Percentiles rank a stretch among this genome's conserved stretches.
phyloP scores from a whole-genome alignment of 73 alveolate species.

The Chromera velia region DNA sequence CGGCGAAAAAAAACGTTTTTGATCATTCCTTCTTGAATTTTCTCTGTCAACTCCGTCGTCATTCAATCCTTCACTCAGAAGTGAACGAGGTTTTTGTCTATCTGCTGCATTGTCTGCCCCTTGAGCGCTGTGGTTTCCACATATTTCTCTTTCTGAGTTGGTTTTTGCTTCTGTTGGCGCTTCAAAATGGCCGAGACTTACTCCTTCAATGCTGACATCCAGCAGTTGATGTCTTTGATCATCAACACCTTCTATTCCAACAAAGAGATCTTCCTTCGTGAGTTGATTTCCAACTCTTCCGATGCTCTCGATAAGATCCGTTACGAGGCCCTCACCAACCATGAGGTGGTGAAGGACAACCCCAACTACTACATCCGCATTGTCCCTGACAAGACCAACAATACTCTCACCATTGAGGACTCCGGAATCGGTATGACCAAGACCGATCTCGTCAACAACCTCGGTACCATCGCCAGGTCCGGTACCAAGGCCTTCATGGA shows the following conservation, averaged over 20 bases:
- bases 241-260: slow-evolving; percentile 93
- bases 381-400: slow-evolving; percentile 96
- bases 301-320: slow-evolving; percentile 99
- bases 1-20: too few species aligned
- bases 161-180: too few species aligned
- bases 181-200: too few species aligned
- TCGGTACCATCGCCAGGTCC: slow-evolving; percentile 98
- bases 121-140: too few species aligned
- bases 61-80: too few species aligned
- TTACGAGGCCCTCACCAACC: slow-evolving; percentile 91
- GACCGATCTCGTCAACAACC: slow-evolving; percentile 88
- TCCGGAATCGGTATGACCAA: slow-evolving; percentile 96
- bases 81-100: too few species aligned
- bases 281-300: slow-evolving; percentile 94
- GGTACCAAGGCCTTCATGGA: slow-evolving; percentile 99
- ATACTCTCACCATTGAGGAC: slow-evolving; percentile 90
- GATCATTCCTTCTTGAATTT: too few species aligned
- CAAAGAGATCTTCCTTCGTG: slow-evolving; percentile 96
- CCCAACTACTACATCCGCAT: slow-evolving; percentile 86
- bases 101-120: too few species aligned
- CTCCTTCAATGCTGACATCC: slow-evolving; percentile 96
- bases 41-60: too few species aligned
- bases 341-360: slow-evolving; percentile 80
- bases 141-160: too few species aligned
- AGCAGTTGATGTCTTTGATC: slow-evolving; percentile 84